phyloP scores from a whole-genome alignment of 345 rosid genomes.

The Camelina sativa region DNA sequence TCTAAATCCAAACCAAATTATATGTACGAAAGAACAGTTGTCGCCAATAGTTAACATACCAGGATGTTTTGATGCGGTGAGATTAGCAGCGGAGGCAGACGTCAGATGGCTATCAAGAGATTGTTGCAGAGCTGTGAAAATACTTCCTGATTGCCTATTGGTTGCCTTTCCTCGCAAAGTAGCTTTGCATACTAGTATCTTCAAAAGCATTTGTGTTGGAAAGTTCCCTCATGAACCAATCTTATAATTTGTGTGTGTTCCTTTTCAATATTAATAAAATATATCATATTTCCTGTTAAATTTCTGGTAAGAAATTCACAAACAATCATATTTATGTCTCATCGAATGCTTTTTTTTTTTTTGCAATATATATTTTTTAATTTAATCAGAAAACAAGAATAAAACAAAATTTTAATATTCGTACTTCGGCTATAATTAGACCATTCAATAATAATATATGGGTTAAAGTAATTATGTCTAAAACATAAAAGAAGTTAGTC shows the following conservation, averaged over 20 bases:
- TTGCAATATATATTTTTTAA: no score
- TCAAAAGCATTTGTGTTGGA: not conserved
- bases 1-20: not conserved
- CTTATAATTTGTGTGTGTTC: not conserved
- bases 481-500: not conserved
- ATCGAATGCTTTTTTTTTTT: not conserved
- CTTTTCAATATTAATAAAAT: not conserved
- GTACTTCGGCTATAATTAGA: not conserved
- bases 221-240: not conserved
- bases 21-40: not conserved
- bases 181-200: not conserved
- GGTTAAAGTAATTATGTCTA: not conserved
- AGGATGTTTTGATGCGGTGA: constrained; percentile 4
- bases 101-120: not conserved
- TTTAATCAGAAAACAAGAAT: not conserved
- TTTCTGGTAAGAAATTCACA: not conserved
- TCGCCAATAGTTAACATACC: not conserved
- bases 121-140: constrained; percentile 10
- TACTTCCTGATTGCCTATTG: constrained; percentile 3
- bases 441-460: not conserved
- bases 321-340: not conserved
- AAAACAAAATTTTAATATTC: not conserved
- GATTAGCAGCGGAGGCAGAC: not conserved
- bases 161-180: not conserved
- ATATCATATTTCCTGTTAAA: not conserved